A percentile compares a stretch with the other conserved stretches of the same genome.
Evolutionary conservation across 345 rosid species (phyloP).

Genomic region (Populus deltoides): DNA sequence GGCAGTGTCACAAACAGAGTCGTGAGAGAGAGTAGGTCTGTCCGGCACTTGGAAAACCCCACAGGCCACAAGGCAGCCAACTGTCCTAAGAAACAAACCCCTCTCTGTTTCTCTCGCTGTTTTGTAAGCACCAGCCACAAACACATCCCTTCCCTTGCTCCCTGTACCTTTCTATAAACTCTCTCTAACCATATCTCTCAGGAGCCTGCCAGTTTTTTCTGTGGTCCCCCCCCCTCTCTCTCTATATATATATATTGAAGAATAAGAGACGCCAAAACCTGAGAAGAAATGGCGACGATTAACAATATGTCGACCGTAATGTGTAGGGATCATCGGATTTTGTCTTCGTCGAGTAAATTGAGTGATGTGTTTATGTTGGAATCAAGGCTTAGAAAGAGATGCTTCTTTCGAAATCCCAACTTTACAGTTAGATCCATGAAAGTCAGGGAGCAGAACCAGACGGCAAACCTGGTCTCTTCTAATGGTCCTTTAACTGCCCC

Average conservation of each 20-base stretch:
- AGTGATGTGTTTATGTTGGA: slow-evolving; percentile 23
- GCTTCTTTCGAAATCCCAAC: slow-evolving; percentile 14
- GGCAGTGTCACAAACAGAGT: too few species aligned
- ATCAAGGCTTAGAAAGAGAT: slow-evolving; percentile 12
- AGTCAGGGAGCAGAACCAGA: slow-evolving; percentile 21
- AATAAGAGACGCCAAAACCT: slow-evolving; percentile 1
- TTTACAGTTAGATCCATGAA: slow-evolving; percentile 46
- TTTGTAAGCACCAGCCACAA: not conserved
- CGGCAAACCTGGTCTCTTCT: slow-evolving; percentile 17
- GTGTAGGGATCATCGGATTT: slow-evolving; percentile 20
- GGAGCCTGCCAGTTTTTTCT: not conserved
- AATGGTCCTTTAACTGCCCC: slow-evolving; percentile 40
- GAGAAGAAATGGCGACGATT: slow-evolving; percentile 27
- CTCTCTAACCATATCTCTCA: not conserved
- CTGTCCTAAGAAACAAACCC: not conserved
- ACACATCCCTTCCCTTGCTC: not conserved
- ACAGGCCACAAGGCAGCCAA: not conserved
- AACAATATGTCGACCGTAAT: slow-evolving; percentile 32
- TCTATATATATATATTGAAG: not conserved
- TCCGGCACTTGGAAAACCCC: not conserved
- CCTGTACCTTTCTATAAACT: not conserved
- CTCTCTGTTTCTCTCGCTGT: not conserved
- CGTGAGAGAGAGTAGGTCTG: not conserved
- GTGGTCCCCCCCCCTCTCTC: not conserved
- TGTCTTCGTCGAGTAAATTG: slow-evolving; percentile 41